Base-by-base conservation (phyloP, 805 yeast genomes). In the Candida succiphila region DNA sequence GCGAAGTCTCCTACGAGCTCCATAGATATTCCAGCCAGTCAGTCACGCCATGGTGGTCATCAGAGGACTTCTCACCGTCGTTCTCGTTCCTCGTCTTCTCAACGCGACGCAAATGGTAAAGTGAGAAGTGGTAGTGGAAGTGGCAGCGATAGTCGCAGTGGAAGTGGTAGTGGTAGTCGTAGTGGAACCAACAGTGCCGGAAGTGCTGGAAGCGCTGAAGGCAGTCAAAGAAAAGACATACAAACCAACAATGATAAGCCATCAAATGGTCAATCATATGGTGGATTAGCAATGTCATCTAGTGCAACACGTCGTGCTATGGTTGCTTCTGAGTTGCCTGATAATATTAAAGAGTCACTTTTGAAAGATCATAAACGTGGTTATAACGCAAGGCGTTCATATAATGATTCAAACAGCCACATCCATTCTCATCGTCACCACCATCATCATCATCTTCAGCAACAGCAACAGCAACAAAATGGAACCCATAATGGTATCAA, bases 21-120 rank as follows among this genome's bases (percentile, higher is more conserved):
- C 6, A 54, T 55, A 18, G 46, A 53, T 33, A 55, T 55, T 21
- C 59, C 58, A 1, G 52, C 53, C 15, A 32, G 34, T 25, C 29
- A 31, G 4, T 5, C 19, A 15, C 23, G 34, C 10, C 23, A 21
- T 21, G 10, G 23, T 21, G 10, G 9, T 24, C 14, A 24, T 24
- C 26, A 18, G 8, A 12, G 6, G 7, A 8, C 19, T 14, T 20
- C 25, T 26, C 13, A 19, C 19, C n/a, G n/a, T n/a, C n/a, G n/a
- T n/a, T n/a, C n/a, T n/a, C n/a, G n/a, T n/a, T n/a, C n/a, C n/a
- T n/a, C n/a, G n/a, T n/a, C n/a, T n/a, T n/a, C n/a, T n/a, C 23
- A 25, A 5, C 25, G 14, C n/a, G 21, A 21, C 20, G 30, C 15
- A 5, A 14, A 25, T 21, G 6, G 23, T 23, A 28, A 34, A 2